phyloP scores from a whole-genome alignment of 306 rosid genomes.

The Gynostemma pentaphyllum region DNA sequence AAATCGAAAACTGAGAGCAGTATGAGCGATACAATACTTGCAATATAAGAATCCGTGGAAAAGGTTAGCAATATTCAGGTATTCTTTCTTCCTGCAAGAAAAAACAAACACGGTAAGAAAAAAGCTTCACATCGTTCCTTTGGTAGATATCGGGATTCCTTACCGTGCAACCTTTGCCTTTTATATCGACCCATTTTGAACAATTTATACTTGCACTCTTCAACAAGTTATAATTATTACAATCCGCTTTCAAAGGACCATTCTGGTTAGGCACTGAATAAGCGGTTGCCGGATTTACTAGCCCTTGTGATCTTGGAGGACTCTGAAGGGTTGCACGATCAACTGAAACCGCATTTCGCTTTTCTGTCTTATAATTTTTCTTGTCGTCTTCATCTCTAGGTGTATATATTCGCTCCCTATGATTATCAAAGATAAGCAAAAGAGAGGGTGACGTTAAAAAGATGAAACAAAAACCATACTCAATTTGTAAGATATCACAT shows the following conservation, averaged over 20 bases:
- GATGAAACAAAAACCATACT: not conserved
- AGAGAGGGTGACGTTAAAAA: not conserved
- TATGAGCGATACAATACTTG: no score
- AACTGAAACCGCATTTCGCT: constrained; percentile 29
- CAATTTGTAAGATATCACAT: no score
- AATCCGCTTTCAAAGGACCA: constrained; percentile 14
- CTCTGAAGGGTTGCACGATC: constrained; percentile 28
- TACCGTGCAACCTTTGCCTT: constrained; percentile 16
- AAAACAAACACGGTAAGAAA: constrained; percentile 6
- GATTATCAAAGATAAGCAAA: not conserved
- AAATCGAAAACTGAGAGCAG: no score
- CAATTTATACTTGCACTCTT: constrained; percentile 31
- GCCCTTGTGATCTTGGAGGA: constrained; percentile 22
- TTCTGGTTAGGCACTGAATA: constrained; percentile 16
- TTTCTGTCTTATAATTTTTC: constrained; percentile 12
- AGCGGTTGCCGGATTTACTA: constrained; percentile 9
- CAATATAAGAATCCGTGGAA: no score
- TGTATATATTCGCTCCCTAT: no score
- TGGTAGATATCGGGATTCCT: not conserved
- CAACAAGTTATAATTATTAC: constrained; percentile 15
- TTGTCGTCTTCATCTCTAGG: constrained; percentile 19
- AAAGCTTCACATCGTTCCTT: no score
- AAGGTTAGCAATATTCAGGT: no score
- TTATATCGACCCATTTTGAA: constrained; percentile 21
- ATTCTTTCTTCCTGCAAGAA: constrained; percentile 16